Evolutionary conservation across 2,329 filamentous ascomycete species (phyloP).

Genomic region (Pestalotiopsis sp.): DNA sequence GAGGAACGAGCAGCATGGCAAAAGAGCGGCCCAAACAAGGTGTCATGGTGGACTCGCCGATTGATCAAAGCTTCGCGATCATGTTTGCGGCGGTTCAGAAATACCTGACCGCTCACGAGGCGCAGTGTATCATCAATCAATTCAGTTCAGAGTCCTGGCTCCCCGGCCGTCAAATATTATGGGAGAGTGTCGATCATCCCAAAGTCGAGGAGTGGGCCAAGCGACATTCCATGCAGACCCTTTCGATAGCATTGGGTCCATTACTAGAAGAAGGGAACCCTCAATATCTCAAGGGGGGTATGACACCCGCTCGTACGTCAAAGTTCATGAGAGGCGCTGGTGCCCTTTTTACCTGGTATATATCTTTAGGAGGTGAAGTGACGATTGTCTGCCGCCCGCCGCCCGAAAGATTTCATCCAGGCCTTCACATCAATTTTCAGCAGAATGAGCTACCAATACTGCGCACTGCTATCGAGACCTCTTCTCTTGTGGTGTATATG

Average conservation of each 20-base stretch:
- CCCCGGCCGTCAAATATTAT: background rate
- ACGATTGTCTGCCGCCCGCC: background rate
- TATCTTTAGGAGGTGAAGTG: background rate
- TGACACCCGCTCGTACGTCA: background rate
- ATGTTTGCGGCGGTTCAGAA: background rate
- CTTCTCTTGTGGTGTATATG: background rate
- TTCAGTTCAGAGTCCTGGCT: background rate
- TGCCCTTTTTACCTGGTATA: background rate
- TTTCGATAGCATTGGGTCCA: background rate
- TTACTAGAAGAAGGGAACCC: background rate
- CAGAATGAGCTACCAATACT: constrained; percentile 4
- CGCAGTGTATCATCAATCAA: background rate
- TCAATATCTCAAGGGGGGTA: background rate
- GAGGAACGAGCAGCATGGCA: background rate
- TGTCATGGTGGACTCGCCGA: too few relatives aligned
- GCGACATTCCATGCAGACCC: background rate
- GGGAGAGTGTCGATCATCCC: background rate
- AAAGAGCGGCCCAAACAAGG: background rate
- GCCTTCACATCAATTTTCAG: background rate
- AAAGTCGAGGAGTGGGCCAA: background rate
- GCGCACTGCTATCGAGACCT: background rate
- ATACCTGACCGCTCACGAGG: background rate
- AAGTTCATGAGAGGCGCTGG: constrained; percentile 2
- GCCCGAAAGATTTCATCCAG: background rate
- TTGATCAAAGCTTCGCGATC: background rate